phyloP scores from a whole-genome alignment of 2,329 filamentous ascomycete species.

The Colletotrichum sublineola region DNA sequence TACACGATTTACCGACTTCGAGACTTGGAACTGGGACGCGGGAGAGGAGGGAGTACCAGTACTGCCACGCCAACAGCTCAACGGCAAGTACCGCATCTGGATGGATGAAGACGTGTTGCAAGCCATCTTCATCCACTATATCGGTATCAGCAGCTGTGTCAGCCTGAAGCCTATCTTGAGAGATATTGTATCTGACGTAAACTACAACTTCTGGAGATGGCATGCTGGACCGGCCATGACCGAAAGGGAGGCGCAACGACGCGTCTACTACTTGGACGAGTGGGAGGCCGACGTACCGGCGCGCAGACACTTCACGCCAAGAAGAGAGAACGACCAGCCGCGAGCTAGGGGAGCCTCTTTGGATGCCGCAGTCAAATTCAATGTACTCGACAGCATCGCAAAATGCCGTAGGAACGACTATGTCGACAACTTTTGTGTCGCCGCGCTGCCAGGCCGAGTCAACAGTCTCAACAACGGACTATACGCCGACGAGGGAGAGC shows the following conservation, averaged over 20 bases:
- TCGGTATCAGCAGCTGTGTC: conserved; percentile 62
- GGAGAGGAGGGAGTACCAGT: conserved; percentile 54
- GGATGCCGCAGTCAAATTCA: background rate
- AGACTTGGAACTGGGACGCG: conserved; percentile 60
- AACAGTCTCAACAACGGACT: background rate
- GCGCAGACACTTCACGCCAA: no score
- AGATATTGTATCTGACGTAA: conserved; percentile 45
- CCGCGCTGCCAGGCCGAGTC: background rate
- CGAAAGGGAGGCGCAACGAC: conserved; percentile 39
- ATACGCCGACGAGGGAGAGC: conserved; percentile 21
- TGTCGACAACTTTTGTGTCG: background rate
- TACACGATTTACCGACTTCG: conserved; percentile 61
- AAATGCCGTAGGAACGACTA: background rate
- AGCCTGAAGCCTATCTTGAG: conserved; percentile 56
- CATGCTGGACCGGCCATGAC: conserved; percentile 7
- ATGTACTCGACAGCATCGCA: background rate
- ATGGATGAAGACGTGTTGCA: conserved; percentile 67
- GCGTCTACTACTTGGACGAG: conserved; percentile 55
- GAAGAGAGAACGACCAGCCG: background rate
- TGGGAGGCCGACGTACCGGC: background rate
- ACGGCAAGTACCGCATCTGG: conserved; percentile 61
- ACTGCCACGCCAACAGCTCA: conserved; percentile 62
- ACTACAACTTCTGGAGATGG: conserved; percentile 49
- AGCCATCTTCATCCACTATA: conserved; percentile 64
- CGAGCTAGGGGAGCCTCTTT: background rate